phyloP scores from a whole-genome alignment of 192 early-diverging fungal species.

The Entomortierella lignicola region DNA sequence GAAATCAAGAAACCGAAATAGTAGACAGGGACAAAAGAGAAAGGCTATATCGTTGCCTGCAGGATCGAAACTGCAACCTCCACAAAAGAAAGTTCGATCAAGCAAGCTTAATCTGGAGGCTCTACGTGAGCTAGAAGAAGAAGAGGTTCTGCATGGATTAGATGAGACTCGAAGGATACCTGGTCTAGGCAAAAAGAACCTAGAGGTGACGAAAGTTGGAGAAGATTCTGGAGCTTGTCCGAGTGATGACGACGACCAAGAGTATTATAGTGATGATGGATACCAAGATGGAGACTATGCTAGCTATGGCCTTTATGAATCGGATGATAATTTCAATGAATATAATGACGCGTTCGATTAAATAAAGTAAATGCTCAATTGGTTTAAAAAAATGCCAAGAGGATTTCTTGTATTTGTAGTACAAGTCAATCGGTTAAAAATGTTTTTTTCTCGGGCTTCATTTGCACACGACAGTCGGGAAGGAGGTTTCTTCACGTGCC shows the following conservation, averaged over 20 bases:
- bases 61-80: background rate
- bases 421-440: background rate
- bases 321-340: no score
- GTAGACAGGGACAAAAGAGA: background rate
- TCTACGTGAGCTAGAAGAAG: background rate
- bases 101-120: conserved; percentile 24
- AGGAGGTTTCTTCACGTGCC: background rate
- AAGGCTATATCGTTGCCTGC: background rate
- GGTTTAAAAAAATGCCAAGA: background rate
- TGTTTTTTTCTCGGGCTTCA: background rate
- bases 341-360: background rate
- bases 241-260: background rate
- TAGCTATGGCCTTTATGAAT: no score
- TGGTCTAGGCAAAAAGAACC: no score
- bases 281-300: background rate
- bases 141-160: no score
- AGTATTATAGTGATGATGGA: background rate
- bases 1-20: background rate
- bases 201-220: background rate
- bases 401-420: background rate
- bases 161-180: no score
- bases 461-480: background rate
- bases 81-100: conserved; percentile 8
- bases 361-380: background rate
- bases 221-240: background rate